Base-by-base conservation (phyloP, 176 grass and related monocot genomes). In the Oropetium thomaeum region DNA sequence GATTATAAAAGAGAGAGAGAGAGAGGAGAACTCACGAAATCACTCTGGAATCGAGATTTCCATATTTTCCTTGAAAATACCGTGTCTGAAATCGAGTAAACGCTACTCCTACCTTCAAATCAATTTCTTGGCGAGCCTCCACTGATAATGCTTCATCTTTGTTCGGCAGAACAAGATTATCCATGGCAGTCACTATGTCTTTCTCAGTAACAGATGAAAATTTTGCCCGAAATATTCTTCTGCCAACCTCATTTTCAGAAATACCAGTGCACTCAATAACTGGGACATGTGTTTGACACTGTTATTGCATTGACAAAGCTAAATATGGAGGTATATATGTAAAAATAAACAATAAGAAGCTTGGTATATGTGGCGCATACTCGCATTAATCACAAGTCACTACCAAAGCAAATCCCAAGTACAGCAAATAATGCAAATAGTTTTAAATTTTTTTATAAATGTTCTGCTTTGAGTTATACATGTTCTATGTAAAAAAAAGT, bases 41-140 rank as follows among this genome's bases (percentile, higher is more conserved):
- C 38, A 97, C 95, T 89, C 90, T 93, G 79, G 95, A 91, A 81
- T 97, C 95, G 45, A 97, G 95, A 74, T 97, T 97, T 73, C 95
- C 95, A 71, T 93, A 97, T 81, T 97, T 97, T 74, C 90, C 95
- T 78, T 97, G 95, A 68, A 97, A 97, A 82, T 87, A 97, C 44
- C 90, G 81, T 43, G 95, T 97, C 79, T 97, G 90, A 83, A 97
- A 97, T 84, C 90, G 77, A 83, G 95, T 97, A 93, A 97, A 97
- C 31, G 95, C 90, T 71, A 93, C 95, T 70, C 95, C 95, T 61
- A 97, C 90, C 74, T 97, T 97, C 81, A 97, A 86, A 79, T 97
- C 95, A 78, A 97, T 97, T 84, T 97, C 95, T 77, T 97, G 90
- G 35, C 95, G 88, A 82, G 95, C 95, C 69, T 97, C 88, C 67